Evolutionary conservation across 306 rosid species (phyloP), one percentile per base, ranked within the genome.

Genomic region (Pyrus pyrifolia): DNA sequence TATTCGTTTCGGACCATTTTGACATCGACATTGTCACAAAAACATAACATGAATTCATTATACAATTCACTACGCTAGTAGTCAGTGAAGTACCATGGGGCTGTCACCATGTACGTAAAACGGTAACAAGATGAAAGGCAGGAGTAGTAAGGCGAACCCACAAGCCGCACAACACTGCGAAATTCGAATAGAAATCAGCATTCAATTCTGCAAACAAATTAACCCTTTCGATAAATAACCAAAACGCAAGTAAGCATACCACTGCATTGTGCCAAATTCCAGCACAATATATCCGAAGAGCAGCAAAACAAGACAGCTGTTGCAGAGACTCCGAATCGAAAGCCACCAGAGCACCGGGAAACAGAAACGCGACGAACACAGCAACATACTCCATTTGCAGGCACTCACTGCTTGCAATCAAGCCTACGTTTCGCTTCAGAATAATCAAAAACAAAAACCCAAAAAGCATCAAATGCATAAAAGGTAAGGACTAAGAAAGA

Each of bases 251-350:
- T 67, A 69, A 76, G 58, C 92, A 83, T 87, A 93, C 98, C 72
- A 91, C 89, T 80, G 96, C 97, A 81, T 93, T 93, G 87, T 93
- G 98, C 98, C 97, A 93, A 79, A 93, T 80, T 68, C 98, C 98
- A 81, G 98, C 96, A 81, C 93, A 86, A 74, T 91, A 93, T 14
- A 93, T 79, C 2, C 97, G 92, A 69, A 93, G 97, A 13, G 91
- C 79, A 70, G 89, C 17, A 70, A 85, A 85, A 77, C 76, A 83
- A 10, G 93, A 84, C 12, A 85, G 76, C 46, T 65, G 79, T 70
- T 86, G 91, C 79, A 93, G 83, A 59, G 77, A 79, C 30, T 91
- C 91, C 25, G 72, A 76, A 78, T 89, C 80, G 67, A 91, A 91
- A 72, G 97, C 97, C 65, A 91, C 96, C 82, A 93, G 84, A 65